Percentiles rank a stretch among this genome's conserved stretches.
These are phyloP conservation scores for Jatropha podagrica DNA, from an alignment of 441 rosid genomes.

Conservation along the genomic window DNA sequence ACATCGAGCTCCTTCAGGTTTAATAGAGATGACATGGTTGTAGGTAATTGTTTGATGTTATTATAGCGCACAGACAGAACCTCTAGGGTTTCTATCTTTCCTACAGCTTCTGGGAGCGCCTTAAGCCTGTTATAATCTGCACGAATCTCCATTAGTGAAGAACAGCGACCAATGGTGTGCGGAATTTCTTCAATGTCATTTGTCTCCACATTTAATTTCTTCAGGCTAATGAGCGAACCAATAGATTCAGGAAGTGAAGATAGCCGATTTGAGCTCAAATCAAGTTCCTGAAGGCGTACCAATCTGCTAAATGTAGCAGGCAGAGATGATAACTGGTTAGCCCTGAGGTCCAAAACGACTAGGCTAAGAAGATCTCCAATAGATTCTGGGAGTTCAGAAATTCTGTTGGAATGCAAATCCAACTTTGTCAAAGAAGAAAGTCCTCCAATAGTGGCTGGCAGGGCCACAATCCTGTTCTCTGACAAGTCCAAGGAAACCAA, in stretches of 20 bases:
- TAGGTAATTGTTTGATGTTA: conserved; percentile 83
- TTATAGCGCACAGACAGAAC: conserved; percentile 80
- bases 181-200: conserved; percentile 89
- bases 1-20: conserved; percentile 83
- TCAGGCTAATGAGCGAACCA: conserved; percentile 65
- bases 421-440: conserved; percentile 69
- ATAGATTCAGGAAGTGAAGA: conserved; percentile 60
- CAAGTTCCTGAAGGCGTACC: conserved; percentile 77
- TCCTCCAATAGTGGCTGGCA: conserved; percentile 76
- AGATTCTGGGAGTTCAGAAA: conserved; percentile 70
- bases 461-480: conserved; percentile 65
- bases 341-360: conserved; percentile 66
- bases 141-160: conserved; percentile 64
- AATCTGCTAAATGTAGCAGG: conserved; percentile 63
- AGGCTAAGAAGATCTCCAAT: conserved; percentile 74
- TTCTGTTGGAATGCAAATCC: conserved; percentile 82
- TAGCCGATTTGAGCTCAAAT: conserved; percentile 72
- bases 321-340: conserved; percentile 70
- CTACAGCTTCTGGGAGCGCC: conserved; percentile 98
- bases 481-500: conserved; percentile 74
- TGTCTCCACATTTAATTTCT: conserved; percentile 73
- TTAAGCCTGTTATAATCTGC: conserved; percentile 90
- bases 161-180: conserved; percentile 67
- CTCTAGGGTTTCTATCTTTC: conserved; percentile 78
- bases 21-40: conserved; percentile 80